Evolutionary conservation across 2,329 filamentous ascomycete genomes (phyloP), one percentile per base, ranked within the genome.

Genomic region (Nigrograna mackinnonii): DNA sequence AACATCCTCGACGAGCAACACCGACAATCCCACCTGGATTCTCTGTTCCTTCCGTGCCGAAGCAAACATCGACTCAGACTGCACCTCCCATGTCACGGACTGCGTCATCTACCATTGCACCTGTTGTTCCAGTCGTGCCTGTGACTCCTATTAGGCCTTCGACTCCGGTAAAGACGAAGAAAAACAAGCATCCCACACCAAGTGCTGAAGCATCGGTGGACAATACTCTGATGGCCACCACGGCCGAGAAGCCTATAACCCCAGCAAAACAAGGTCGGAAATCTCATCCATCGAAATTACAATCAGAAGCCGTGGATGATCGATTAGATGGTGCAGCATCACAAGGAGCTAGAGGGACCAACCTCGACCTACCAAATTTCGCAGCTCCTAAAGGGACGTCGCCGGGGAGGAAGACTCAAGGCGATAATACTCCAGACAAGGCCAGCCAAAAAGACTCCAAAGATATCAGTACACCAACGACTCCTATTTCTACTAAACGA

Each of bases 11-110:
- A 24, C 66, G 69, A 18, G 60, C 71, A 12, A 76, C 73, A 7
- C 73, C 73, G 1, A 68, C 69, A 1, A 64, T 76, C 20, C 74
- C 74, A 11, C 74, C 74, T 14, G 73, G 73, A 4, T 68, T 77
- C 34, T 58, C 64, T 7, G 57, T 53, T 19, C 60, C 69, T 13
- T 61, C 49, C 11, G 42, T 60, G 13, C 53, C 62, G 4, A 56
- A 52, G 31, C 22, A 18, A 31, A 12, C 19, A 11, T 7, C 19
- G 4, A 13, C 17, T 11, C 12, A 19, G 17, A 20, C 11, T 16
- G 22, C 42, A 18, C 41, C 44, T n/a, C 51, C 52, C 12, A 55
- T 59, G 9, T 69, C 66, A 22, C 59, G 69, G 37, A 67, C 63
- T 28, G 58, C 68, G 28, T 54, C 46, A 45, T 58, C 58, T 4